Percentiles rank a stretch among this genome's conserved stretches.
These are phyloP conservation scores for Fusarium falciforme DNA, from an alignment of 2,329 filamentous ascomycete genomes.

Conservation along the genomic window DNA sequence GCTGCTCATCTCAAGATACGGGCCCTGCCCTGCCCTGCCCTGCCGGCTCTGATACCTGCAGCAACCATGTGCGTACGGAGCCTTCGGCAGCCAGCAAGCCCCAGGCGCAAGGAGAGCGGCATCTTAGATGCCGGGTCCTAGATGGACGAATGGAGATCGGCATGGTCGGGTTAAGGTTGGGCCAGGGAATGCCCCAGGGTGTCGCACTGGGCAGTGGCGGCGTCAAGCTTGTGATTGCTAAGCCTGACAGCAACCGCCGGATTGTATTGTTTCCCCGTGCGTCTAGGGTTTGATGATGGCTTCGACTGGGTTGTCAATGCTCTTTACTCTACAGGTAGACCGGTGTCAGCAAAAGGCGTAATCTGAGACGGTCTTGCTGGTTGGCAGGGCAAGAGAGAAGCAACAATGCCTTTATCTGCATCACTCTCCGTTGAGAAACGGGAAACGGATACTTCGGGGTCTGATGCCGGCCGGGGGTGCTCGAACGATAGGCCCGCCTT, in stretches of 20 bases:
- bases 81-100: not conserved
- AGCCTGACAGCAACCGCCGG: conserved; percentile 3
- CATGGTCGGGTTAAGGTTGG: conserved; percentile 13
- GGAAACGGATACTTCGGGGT: conserved; percentile 9
- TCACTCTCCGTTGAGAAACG: conserved; percentile 19
- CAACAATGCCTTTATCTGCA: not conserved
- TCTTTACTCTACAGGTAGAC: not conserved
- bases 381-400: not conserved
- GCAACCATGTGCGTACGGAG: not conserved
- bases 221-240: not conserved
- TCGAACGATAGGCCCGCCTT: conserved; percentile 4
- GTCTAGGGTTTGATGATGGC: conserved; percentile 1
- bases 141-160: conserved; percentile 17
- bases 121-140: conserved; percentile 5
- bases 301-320: not conserved
- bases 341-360: not conserved
- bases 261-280: not conserved
- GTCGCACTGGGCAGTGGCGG: conserved; percentile 3
- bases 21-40: not conserved
- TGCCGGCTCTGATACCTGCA: not conserved
- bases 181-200: conserved; percentile 1
- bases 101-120: not conserved
- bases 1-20: not conserved
- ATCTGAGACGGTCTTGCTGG: not conserved
- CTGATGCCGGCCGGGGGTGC: not conserved